Evolutionary conservation across 305 asterid genomes (phyloP).

Genomic region (Coffea humblotiana): DNA sequence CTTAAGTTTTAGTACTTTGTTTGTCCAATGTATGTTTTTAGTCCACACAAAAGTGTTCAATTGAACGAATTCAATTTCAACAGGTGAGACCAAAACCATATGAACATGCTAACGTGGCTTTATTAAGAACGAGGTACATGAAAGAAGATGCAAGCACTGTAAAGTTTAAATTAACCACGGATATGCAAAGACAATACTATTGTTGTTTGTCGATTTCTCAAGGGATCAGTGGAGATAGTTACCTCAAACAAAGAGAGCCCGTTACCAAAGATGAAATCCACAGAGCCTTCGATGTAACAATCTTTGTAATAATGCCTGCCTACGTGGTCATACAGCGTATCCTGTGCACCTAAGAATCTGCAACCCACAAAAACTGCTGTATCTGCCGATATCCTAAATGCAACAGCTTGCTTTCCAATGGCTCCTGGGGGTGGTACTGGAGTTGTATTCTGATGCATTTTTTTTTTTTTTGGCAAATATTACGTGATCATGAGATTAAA

Average conservation of each 20-base stretch:
- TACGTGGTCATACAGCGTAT: constrained; percentile 78
- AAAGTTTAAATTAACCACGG: background rate
- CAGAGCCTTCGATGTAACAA: constrained; percentile 92
- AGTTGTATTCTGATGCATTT: constrained; percentile 59
- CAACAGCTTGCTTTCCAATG: constrained; percentile 88
- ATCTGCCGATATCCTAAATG: constrained; percentile 86
- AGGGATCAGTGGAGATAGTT: background rate
- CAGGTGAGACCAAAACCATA: background rate
- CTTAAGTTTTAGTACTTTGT: background rate
- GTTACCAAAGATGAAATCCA: constrained; percentile 87
- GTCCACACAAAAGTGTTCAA: background rate
- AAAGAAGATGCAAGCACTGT: background rate
- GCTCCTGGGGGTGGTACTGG: constrained; percentile 87
- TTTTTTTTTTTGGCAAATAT: background rate
- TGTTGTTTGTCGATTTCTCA: background rate
- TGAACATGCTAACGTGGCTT: background rate
- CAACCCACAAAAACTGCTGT: constrained; percentile 79
- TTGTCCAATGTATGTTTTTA: background rate
- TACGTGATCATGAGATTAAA: background rate
- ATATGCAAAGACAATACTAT: background rate
- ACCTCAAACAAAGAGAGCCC: constrained; percentile 88
- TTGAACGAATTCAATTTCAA: background rate
- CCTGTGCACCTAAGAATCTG: constrained; percentile 87
- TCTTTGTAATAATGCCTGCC: constrained; percentile 90
- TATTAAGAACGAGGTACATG: background rate